Percentiles rank a stretch among this genome's conserved stretches.
Conservation (phyloP, 805 yeast genomes). For the Kazachstania kunashirensis region DNA sequence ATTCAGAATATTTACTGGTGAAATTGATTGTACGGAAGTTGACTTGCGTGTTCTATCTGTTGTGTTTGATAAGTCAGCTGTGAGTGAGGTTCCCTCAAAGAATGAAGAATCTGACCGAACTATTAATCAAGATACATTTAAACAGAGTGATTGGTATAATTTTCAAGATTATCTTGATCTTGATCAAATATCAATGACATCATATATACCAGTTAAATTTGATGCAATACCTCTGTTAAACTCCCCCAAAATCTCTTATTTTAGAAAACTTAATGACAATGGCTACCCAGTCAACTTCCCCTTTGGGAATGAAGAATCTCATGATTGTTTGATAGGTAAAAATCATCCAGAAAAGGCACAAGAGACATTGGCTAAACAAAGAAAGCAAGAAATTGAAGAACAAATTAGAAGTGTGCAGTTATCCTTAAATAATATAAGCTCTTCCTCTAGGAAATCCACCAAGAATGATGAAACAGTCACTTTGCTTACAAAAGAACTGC, state of each 20-base stretch:
- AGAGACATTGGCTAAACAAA: slow-evolving; percentile 32
- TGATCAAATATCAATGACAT: slow-evolving; percentile 38
- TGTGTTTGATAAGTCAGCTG: slow-evolving; percentile 46
- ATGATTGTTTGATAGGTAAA: slow-evolving; percentile 42
- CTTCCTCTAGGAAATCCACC: not conserved
- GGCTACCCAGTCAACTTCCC: slow-evolving; percentile 40
- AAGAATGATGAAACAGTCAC: slow-evolving; percentile 2
- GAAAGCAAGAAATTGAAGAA: slow-evolving; percentile 33
- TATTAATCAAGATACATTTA: slow-evolving; percentile 4
- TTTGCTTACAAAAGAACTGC: slow-evolving; percentile 19
- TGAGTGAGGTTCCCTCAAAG: slow-evolving; percentile 31
- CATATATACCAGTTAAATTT: slow-evolving; percentile 33
- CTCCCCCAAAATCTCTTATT: slow-evolving; percentile 53
- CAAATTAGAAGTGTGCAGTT: slow-evolving; percentile 25
- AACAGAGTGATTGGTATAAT: slow-evolving; percentile 52
- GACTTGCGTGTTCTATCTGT: slow-evolving; percentile 64
- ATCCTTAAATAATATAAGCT: slow-evolving; percentile 6
- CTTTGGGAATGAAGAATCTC: slow-evolving; percentile 50
- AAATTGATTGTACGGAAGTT: slow-evolving; percentile 56
- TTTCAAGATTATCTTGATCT: slow-evolving; percentile 67
- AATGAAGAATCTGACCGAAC: not conserved
- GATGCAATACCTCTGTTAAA: slow-evolving; percentile 38
- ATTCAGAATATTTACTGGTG: slow-evolving; percentile 56
- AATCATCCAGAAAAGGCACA: slow-evolving; percentile 51
- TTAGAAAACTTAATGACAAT: slow-evolving; percentile 41